Base-by-base conservation (phyloP, 2,329 filamentous ascomycete species). In the Colletotrichum godetiae region DNA sequence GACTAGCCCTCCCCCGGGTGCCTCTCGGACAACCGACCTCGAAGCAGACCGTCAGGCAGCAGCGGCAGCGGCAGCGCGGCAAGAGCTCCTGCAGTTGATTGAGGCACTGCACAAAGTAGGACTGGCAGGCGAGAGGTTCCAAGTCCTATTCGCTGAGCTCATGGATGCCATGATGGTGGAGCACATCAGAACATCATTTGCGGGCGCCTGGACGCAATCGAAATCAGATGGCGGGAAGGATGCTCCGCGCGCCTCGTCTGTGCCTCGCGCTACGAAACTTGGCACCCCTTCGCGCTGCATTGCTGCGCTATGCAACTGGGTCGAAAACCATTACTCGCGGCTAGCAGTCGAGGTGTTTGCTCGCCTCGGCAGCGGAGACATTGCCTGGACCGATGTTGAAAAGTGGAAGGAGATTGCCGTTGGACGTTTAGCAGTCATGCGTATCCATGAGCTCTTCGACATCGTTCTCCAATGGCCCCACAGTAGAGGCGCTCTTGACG, bases 401-500 rank as follows among this genome's bases (percentile, higher is more conserved):
- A 90, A 90, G 74, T 95, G 92, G 89, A 92, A 92, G 78, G 90
- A 93, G 53, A 91, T 93, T 77, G 92, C 92, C 19, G 81, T 94
- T 57, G 89, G 89, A 3, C 89, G 92, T 57, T 86, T 96, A 19
- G 93, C 93, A 2, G 88, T 89, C 22, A 85, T 93, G 60, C 89
- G 94, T 56, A 93, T 93, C 58, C 86, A 88, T 8, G 91, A 95
- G 78, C 85, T 97, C 11, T 96, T 95, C 78, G 93, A 95, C 78
- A 95, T 96, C 78, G 91, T 95, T 58, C 87, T 93, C 70, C 87
- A 89, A 69, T 97, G 94, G 94, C 93, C 94, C 4, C 82, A 88
- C 46, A 94, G 92, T 76, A 87, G 88, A 67, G 92, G 92, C 2
- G 94, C 92, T 1, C 87, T 97, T 3, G 89, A 94, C 35, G 94